These are phyloP conservation scores for Blastocystis sp. DNA, from an alignment of 352 stramenopile species.

Conservation along the genomic window DNA sequence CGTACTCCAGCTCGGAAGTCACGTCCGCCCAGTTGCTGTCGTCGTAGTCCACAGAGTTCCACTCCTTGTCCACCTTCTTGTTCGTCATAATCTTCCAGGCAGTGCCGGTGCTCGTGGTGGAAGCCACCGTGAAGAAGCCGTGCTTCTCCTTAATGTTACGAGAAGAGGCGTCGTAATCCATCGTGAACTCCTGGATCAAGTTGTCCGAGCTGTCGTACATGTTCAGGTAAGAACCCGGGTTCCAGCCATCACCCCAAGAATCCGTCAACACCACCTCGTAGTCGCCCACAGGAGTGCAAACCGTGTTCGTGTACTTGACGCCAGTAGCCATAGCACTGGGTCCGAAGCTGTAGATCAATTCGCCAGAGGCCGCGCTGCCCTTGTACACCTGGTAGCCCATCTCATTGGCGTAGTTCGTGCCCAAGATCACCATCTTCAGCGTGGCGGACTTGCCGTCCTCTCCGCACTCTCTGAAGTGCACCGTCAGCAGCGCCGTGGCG, in stretches of 20 bases:
- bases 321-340: not conserved
- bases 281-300: not conserved
- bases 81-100: constrained; percentile 15
- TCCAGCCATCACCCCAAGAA: constrained; percentile 54
- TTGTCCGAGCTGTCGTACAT: not conserved
- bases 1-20: constrained; percentile 13
- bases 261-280: not conserved
- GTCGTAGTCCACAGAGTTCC: constrained; percentile 25
- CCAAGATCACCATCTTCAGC: not conserved
- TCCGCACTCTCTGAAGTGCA: constrained; percentile 24
- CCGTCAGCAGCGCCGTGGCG: constrained; percentile 1
- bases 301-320: not conserved
- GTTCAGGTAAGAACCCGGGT: constrained; percentile 22
- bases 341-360: not conserved
- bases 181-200: constrained; percentile 46
- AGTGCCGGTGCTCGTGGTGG: not conserved
- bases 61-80: not conserved
- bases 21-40: not conserved
- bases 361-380: not conserved
- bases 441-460: not conserved
- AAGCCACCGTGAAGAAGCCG: constrained; percentile 15
- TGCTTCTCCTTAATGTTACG: not conserved
- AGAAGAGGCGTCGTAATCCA: not conserved
- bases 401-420: not conserved
- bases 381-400: not conserved